Evolutionary conservation across 2,329 filamentous ascomycete genomes (phyloP).

Genomic region (Domatiomyces globalis): DNA sequence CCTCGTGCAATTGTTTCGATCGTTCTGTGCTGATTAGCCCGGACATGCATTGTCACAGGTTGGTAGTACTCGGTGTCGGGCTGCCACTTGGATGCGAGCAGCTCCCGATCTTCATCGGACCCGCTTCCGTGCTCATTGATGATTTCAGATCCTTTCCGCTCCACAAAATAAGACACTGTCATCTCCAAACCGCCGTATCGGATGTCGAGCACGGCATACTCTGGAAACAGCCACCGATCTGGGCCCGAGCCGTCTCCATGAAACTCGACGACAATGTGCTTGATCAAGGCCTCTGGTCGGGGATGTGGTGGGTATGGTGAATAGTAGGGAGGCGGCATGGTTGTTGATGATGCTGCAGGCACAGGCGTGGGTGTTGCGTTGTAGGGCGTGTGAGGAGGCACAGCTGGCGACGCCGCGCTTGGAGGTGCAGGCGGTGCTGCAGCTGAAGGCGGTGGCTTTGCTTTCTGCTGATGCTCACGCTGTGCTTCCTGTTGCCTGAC

Average conservation of each 20-base stretch:
- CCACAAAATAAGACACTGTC: conserved; percentile 34
- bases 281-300: conserved; percentile 28
- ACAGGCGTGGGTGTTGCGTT: conserved; percentile 8
- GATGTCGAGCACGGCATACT: conserved; percentile 33
- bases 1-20: conserved; percentile 43
- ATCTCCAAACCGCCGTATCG: conserved; percentile 25
- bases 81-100: conserved; percentile 26
- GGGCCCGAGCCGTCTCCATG: conserved; percentile 28
- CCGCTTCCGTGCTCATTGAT: conserved; percentile 2
- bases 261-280: conserved; percentile 36
- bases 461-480: conserved; percentile 8
- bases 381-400: conserved; percentile 17
- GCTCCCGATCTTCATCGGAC: conserved; percentile 1
- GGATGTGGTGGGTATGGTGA: conserved; percentile 22
- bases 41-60: conserved; percentile 43
- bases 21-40: conserved; percentile 37
- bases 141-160: conserved; percentile 24
- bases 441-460: conserved; percentile 3
- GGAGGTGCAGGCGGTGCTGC: neutral
- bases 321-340: conserved; percentile 18
- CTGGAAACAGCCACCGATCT: conserved; percentile 36
- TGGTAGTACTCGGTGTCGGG: conserved; percentile 35
- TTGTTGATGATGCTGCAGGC: neutral
- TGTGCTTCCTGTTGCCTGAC: conserved; percentile 29
- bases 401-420: conserved; percentile 6